Conservation (phyloP, 352 stramenopile species). For the Vaucheria bursata region DNA sequence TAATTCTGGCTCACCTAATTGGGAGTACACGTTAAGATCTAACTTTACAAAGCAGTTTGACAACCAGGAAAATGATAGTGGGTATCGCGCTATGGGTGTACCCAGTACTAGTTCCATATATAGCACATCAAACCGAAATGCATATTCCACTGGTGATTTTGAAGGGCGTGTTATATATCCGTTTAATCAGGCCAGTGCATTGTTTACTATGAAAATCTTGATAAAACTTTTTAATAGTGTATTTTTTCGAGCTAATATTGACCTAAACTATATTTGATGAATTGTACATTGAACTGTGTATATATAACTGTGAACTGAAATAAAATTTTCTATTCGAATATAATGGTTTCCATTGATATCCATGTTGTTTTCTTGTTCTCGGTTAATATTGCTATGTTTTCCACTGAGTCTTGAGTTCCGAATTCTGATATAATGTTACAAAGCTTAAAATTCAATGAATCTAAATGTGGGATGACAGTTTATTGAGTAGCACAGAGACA, state of each 20-base stretch:
- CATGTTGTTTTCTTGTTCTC: too few relatives aligned
- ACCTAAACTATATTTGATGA: too few relatives aligned
- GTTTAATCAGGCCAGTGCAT: constrained; percentile 1
- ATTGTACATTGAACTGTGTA: neutral
- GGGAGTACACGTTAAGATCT: neutral
- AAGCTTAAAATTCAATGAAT: too few relatives aligned
- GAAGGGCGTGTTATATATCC: neutral
- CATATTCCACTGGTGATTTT: neutral
- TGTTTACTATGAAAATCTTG: neutral
- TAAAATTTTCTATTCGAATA: neutral
- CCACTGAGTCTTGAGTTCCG: too few relatives aligned
- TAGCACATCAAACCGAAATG: neutral
- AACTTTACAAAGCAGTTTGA: neutral
- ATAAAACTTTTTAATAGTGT: neutral
- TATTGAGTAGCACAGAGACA: too few relatives aligned
- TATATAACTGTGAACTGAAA: neutral
- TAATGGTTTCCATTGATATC: too few relatives aligned
- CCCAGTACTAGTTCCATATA: neutral
- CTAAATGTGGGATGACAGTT: too few relatives aligned
- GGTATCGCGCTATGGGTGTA: neutral
- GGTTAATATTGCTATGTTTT: too few relatives aligned
- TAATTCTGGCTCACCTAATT: neutral
- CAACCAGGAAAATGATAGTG: neutral
- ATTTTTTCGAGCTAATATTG: neutral
- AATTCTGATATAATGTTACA: too few relatives aligned